Evolutionary conservation across 169 alveolate species (phyloP), one percentile per base, ranked within the genome.

Genomic region (Haemoproteus tartakovskyi): DNA sequence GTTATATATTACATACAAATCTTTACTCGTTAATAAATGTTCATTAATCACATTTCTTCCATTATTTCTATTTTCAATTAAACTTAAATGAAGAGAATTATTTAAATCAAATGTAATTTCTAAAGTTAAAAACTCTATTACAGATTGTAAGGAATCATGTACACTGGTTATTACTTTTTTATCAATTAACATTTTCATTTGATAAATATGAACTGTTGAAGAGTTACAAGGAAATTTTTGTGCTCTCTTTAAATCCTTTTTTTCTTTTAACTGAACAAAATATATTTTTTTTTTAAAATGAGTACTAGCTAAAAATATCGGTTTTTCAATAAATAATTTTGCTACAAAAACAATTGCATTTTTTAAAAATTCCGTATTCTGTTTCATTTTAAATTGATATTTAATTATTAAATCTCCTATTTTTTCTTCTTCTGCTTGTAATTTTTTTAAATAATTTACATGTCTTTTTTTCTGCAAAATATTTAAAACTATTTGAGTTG

Each of bases 371-470:
- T 80, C 47, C 18, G 62, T 27, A 43, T 70, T 60, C 5, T 88
- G 61, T 46, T 62, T 61, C 18, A 82, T 22, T 4, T 74, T 52
- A 16, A 62, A 40, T 59, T 84, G 85, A 27, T 79, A 81, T 33
- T 43, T 12, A 19, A 79, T 51, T 33, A 78, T 50, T 56, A 85
- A 48, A 33, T 46, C 54, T 27, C 85, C 90, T 11, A 88, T 88
- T 62, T 85, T 80, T 40, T 74, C 86, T 79, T 88, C 90, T 48
- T 79, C 80, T 40, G 54, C 78, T 56, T 88, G 64, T 18, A 88
- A 79, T 36, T 62, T 62, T 40, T 60, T 67, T 46, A 88, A 81
- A 60, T 80, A 88, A 26, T 45, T 45, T 33, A 88, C 47, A 38
- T 88, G 92, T 36, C 61, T 61, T 36, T 82, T 59, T 45, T 87